A percentile compares a stretch with the other conserved stretches of the same genome.
Conservation (phyloP, 345 rosid species). For the Eucalyptus lansdowneana region DNA sequence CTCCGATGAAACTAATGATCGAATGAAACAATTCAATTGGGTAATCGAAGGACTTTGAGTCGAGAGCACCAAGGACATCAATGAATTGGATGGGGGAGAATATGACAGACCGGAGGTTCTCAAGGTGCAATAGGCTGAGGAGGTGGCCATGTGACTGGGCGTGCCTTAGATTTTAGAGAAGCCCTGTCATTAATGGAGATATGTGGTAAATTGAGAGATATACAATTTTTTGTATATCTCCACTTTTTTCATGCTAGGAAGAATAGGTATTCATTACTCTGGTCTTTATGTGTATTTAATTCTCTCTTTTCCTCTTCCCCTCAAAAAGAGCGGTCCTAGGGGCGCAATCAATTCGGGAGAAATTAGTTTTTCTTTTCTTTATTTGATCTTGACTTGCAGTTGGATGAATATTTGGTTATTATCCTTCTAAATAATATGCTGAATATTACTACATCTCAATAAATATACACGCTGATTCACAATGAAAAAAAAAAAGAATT, state of each 20-base stretch:
- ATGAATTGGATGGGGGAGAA: background rate
- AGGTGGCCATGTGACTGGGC: accelerated
- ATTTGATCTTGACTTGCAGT: background rate
- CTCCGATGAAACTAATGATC: accelerated
- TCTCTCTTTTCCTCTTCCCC: background rate
- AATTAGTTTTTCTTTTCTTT: background rate
- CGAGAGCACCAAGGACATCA: background rate
- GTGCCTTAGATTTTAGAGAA: background rate
- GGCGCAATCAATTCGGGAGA: background rate
- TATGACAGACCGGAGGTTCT: accelerated
- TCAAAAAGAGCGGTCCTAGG: background rate
- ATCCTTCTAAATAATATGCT: background rate
- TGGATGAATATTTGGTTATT: too few species aligned
- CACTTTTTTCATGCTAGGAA: background rate
- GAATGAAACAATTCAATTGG: accelerated
- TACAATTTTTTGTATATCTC: too few species aligned
- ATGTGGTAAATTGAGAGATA: background rate
- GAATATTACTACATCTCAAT: background rate
- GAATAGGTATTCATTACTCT: background rate
- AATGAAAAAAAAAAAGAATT: too few species aligned
- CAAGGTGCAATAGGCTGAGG: accelerated
- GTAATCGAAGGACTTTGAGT: background rate
- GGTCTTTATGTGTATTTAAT: background rate
- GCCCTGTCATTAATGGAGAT: background rate
- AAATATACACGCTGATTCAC: background rate